Base-by-base conservation (phyloP, 2,329 filamentous ascomycete species). In the Claviceps sp. region DNA sequence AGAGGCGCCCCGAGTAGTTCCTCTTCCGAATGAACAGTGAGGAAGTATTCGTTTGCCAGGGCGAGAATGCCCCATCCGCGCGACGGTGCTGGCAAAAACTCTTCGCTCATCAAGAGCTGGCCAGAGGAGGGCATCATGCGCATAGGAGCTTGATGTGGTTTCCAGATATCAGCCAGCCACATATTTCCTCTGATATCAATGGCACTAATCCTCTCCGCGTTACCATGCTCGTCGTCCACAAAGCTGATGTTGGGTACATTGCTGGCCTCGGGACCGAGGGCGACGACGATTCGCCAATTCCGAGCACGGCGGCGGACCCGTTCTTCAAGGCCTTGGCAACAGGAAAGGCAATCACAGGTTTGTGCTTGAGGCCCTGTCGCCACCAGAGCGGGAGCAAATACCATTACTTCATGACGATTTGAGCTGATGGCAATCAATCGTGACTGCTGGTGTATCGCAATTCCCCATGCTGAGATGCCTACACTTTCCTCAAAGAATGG, bases 381-480 rank as follows among this genome's bases (percentile, higher is more conserved):
- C 10, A 60, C 55, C 46, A 73, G 61, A 5, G 71, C 73, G 56
- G 73, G 71, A 1, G 73, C 74, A 58, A 80, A 81, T 1, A 81
- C 72, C 0, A 70, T 75, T 6, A 77, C 66, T 56, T 77, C 74
- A 50, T 63, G 62, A 4, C 75, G 78, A 63, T 98, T 98, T 0
- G 87, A 82, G 59, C 86, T 87, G 41, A 94, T 84, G 0, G 91
- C 93, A 56, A 98, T 85, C 55, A 96, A 72, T 0, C 90, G 81
- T n/a, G 87, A 88, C 56, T 82, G 72, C 55, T 80, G 76, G 64
- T 97, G 91, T 11, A 95, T 76, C 7, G 89, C 85, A 47, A 95
- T 68, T 0, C 91, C 93, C 93, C 93, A 98, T 2, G 90, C 91
- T 54, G 87, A 91, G 24, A 69, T 70, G 1, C 80, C 79, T 2